Evolutionary conservation across 495 filamentous ascomycete genomes (phyloP), one percentile per base, ranked within the genome.

Genomic region (Trypethelium eluteriae): DNA sequence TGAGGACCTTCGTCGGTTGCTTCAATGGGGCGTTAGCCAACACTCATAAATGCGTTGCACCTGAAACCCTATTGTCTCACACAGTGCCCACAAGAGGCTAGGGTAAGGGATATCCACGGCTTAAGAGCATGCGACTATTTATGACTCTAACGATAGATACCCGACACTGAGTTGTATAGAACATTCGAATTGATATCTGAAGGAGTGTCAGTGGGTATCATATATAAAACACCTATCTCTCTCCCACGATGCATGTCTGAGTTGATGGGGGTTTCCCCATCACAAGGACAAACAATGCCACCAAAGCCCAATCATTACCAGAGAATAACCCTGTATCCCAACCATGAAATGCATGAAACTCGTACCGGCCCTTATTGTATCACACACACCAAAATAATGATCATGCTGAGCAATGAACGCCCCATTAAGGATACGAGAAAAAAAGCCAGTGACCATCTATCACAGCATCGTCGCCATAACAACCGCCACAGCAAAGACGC

Each of bases 141-240:
- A 25, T 25, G 25, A 25, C 25, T 25, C 25, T 25, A 25, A 25
- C 25, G 25, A 25, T 25, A 25, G 25, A 25, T 25, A 25, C 25
- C 25, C 25, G 7, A 46, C 41, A 53, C 12, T 53, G 49, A 53
- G n/a, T 16, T 53, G 12, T 53, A 53, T 53, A 53, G 5, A 11
- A 53, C 25, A 53, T 53, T 46, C 49, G 25, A 25, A 25, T 25
- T 25, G 25, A 25, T 25, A 25, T 25, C 18, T 7, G 3, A 59
- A 59, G 53, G 53, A 59, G 53, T 18, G 53, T 59, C 53, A 35
- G 25, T 59, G 53, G 53, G 53, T 59, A 59, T 59, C 53, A 59
- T 59, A 59, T 35, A 32, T 34, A 36, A 14, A 3, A 59, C 53
- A 35, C 53, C 7, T 59, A 0, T 14, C 25, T 14, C 7, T 2